Base-by-base conservation (phyloP, 176 grass and related monocot species). In the Cocos nucifera region DNA sequence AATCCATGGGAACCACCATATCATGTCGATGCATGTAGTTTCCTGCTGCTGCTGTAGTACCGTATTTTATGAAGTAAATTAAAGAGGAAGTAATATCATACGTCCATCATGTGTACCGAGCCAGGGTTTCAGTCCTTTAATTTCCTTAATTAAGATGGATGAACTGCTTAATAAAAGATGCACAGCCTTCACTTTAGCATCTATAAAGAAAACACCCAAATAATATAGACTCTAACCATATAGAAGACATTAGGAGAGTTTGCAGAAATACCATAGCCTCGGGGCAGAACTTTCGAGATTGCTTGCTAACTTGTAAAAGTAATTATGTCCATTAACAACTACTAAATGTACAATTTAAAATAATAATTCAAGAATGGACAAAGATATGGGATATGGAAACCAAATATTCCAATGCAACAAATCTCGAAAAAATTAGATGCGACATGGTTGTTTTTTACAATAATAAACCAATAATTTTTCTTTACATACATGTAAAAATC, bases 241-340 rank as follows among this genome's bases (percentile, higher is more conserved):
- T 57, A 62, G 78, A 82, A 58, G 92, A 80, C 65, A 72, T 39
- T 57, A 97, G 69, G 80, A 97, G 87, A 54, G 69, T 73, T 83
- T 91, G 87, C 58, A 97, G 59, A 74, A 88, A 97, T 32, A 68
- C 44, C 19, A 88, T 65, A 73, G 78, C 92, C 78, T 97, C 92
- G 44, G 92, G 86, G 56, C 78, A 97, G 70, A 87, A 91, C 65
- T 88, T 91, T 63, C 80, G 86, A 18, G 81, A 97, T 91, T 97
- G 83, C 79, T 97, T 88, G 73, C 69, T 85, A 56, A 74, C 68
- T 87, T 97, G 64, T 61, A 84, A 49, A 75, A 66, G 54, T 24
- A 51, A 58, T 62, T 12, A 10, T 44, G 35, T 44, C 35, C 2
- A 44, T 44, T 44, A 44, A 44, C 35, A 12, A 44, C 35, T 44